Percentiles rank a stretch among this genome's conserved stretches.
phyloP scores from a whole-genome alignment of 1,284 basidiomycete species.

The Amylostereum areolatum region DNA sequence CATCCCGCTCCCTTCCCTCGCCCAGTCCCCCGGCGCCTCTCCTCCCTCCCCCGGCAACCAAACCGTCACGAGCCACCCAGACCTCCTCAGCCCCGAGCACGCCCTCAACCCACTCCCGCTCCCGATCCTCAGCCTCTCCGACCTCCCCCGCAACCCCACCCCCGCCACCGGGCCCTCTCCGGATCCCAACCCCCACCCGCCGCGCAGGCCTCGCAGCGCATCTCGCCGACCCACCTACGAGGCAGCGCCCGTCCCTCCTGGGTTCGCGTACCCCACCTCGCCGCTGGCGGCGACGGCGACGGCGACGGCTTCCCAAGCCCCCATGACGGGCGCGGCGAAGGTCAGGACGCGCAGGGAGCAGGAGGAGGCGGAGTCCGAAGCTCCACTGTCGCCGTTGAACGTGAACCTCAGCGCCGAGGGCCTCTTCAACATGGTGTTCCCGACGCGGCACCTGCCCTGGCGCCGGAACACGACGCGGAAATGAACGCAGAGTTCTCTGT shows the following conservation, averaged over 20 bases:
- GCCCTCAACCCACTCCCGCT: constrained; percentile 6
- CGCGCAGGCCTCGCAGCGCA: constrained; percentile 5
- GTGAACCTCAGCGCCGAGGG: constrained; percentile 1
- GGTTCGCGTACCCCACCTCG: constrained; percentile 25
- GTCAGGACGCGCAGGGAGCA: neutral
- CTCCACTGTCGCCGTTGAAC: constrained; percentile 2
- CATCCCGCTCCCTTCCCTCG: neutral
- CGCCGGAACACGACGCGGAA: constrained; percentile 8
- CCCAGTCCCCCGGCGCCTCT: constrained; percentile 10
- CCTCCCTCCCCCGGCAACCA: constrained; percentile 8
- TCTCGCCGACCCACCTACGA: constrained; percentile 19
- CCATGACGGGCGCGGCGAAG: too few relatives aligned
- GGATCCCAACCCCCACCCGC: neutral
- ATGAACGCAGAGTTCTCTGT: neutral
- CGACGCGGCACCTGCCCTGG: constrained; percentile 4
- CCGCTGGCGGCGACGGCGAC: constrained; percentile 11
- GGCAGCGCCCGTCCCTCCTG: constrained; percentile 24
- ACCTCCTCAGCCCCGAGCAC: constrained; percentile 13
- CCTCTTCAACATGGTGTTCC: neutral
- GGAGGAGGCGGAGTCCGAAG: neutral
- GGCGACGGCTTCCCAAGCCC: neutral
- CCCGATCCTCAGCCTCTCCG: neutral
- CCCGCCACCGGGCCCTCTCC: neutral
- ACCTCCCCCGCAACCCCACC: constrained; percentile 1
- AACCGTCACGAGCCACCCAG: constrained; percentile 4